Evolutionary conservation across 441 rosid genomes (phyloP), one percentile per base, ranked within the genome.

Genomic region (Gossypium gossypioides): DNA sequence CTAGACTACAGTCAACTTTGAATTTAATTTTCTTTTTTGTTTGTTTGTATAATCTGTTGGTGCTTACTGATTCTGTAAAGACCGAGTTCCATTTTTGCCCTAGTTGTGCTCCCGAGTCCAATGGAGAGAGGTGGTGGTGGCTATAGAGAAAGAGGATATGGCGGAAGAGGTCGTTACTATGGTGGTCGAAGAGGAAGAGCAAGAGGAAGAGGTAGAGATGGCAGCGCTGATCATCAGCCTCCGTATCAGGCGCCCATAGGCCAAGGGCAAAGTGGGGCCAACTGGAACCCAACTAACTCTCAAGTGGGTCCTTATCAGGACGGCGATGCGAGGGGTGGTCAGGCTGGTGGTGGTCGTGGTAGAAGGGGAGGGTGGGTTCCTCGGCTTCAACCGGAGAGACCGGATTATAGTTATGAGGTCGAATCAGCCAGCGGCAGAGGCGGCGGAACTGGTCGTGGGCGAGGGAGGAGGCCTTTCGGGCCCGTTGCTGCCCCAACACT

Each of bases 81-180:
- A 55, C 32, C 19, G 22, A 32, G 37, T 52, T 54, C 12, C 21
- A 4, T 19, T 29, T 52, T 1, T 32, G 3, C 16, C 34, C 51
- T 58, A 19, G 64, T 37, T 59, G 56, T 72, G 75, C 60, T 72
- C 69, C 69, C 69, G 60, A 29, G 68, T 80, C 84, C 80, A 74
- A 88, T 88, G 93, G 88, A 88, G 69, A 74, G 84, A 73, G 84
- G 80, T 22, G 71, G 81, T 25, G 71, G 81, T 25, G 75, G 81
- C 4, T 69, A 69, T 13, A 7, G 75, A 51, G 60, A 70, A 63
- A 51, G 68, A 60, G 57, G 67, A 58, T 29, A 6, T 0, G 67
- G 61, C 19, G 74, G 50, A 5, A 57, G 57, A 10, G 74, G 67
- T 24, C 56, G 74, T 22, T 58, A 24, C 66, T 54, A 40, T 3